Evolutionary conservation across 768 basidiomycete genomes (phyloP).

Genomic region (Russula olivacea): DNA sequence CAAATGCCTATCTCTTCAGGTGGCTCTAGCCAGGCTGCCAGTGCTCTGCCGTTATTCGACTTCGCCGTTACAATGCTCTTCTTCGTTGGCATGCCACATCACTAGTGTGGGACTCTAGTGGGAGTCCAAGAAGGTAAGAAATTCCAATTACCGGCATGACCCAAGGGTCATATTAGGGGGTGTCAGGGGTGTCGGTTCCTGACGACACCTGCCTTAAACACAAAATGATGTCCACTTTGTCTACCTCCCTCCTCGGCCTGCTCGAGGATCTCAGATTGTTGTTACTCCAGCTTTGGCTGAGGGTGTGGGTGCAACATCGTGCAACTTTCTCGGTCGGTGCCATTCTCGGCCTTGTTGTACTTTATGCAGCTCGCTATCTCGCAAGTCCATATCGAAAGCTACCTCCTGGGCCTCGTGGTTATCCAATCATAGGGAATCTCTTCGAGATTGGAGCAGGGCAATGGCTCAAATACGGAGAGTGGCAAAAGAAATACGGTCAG

Average conservation of each 20-base stretch:
- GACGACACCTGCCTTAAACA: too few species aligned
- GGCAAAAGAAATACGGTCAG: not conserved
- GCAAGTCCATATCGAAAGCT: not conserved
- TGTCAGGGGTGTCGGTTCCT: too few species aligned
- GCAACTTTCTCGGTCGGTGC: not conserved
- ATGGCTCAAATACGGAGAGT: not conserved
- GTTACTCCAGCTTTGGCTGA: not conserved
- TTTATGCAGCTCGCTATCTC: not conserved
- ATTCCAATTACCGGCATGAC: too few species aligned
- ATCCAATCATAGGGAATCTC: not conserved
- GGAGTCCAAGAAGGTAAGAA: too few species aligned
- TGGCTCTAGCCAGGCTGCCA: too few species aligned
- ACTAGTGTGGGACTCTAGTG: too few species aligned
- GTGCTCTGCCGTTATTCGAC: too few species aligned
- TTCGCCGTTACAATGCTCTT: too few species aligned
- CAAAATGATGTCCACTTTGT: not conserved
- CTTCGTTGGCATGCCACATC: too few species aligned
- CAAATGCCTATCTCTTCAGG: too few species aligned
- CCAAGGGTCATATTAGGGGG: too few species aligned
- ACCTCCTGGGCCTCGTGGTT: not conserved
- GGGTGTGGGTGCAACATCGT: not conserved
- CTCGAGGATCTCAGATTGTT: not conserved
- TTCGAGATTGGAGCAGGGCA: not conserved
- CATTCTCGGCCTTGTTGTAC: not conserved
- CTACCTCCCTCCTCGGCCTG: not conserved